Base-by-base conservation (phyloP, 2,329 filamentous ascomycete genomes). In the Verticillium klebahnii region DNA sequence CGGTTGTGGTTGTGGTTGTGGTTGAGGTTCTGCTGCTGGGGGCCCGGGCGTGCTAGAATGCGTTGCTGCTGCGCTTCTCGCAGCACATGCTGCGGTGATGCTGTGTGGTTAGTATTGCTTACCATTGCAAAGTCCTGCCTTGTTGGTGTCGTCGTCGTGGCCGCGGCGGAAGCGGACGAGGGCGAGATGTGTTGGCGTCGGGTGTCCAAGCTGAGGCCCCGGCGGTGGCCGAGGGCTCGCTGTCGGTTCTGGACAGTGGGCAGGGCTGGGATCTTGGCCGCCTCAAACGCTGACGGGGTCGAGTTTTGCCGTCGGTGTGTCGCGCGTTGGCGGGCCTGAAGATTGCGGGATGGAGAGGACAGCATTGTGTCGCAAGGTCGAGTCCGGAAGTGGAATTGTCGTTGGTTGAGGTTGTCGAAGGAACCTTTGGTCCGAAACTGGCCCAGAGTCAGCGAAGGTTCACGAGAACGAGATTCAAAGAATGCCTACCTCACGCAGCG, bases 51-150 rank as follows among this genome's bases (percentile, higher is more conserved):
- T 85, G 86, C 85, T 85, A 77, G 75, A 66, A 87, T 85, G 85
- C 86, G 87, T 82, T 93, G 91, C 88, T 91, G 87, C 86, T 94
- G 92, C 88, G 89, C 85, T 91, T 91, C 90, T 89, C 89, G 90
- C 88, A 92, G 85, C 80, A 87, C 84, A 85, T 92, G 89, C 85
- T 93, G 90, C 85, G 81, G 80, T 63, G 62, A 65, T 69, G 64
- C 67, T 79, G 76, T 77, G 78, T 80, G 71, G 74, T 80, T 85
- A 79, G 80, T 82, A 75, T 71, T 69, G 79, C 80, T 82, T 82
- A 84, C 79, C 79, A 75, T 77, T 68, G 70, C 73, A 70, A 80
- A 80, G 68, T 82, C 80, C 77, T 83, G 82, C 71, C 77, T 67
- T 58, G 73, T 72, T 19, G 61, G 63, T 59, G 66, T 70, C 70